These are phyloP conservation scores for Leccinellum luteum DNA, from an alignment of 768 basidiomycete genomes.

Conservation along the genomic window DNA sequence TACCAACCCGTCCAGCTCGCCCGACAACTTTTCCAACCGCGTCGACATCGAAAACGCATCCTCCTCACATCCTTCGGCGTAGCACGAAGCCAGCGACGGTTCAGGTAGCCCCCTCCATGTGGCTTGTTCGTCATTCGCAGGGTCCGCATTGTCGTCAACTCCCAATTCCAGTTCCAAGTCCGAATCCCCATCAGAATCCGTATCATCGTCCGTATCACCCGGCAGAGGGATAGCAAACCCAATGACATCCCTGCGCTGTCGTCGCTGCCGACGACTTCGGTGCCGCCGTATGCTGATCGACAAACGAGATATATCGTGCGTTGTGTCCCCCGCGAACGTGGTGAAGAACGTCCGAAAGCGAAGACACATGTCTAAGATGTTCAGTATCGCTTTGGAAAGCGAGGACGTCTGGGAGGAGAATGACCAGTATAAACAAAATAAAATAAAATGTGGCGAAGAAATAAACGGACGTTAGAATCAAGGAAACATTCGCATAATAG, in stretches of 20 bases:
- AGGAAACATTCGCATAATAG: conserved; percentile 64
- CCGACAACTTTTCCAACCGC: conserved; percentile 62
- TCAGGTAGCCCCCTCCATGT: conserved; percentile 17
- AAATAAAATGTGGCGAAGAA: no score
- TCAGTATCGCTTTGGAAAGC: conserved; percentile 62
- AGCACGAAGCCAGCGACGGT: conserved; percentile 29
- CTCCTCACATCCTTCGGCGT: conserved; percentile 32
- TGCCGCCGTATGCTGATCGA: conserved; percentile 56
- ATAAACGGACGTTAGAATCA: conserved; percentile 49
- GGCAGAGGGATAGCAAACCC: conserved; percentile 50
- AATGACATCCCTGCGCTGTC: conserved; percentile 56
- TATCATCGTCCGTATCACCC: conserved; percentile 34
- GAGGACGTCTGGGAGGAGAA: conserved; percentile 50
- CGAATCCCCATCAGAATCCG: conserved; percentile 34
- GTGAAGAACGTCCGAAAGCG: conserved; percentile 66
- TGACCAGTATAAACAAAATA: background rate
- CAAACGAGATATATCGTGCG: conserved; percentile 51
- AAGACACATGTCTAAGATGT: conserved; percentile 71
- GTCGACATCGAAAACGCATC: conserved; percentile 36
- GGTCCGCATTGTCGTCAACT: background rate
- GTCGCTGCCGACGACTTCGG: conserved; percentile 57
- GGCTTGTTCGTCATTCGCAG: conserved; percentile 10
- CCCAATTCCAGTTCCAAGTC: background rate
- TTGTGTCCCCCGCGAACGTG: conserved; percentile 58
- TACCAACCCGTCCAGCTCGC: conserved; percentile 69